Evolutionary conservation across 768 basidiomycete genomes (phyloP).

Genomic region (Tricholoma matsutake): DNA sequence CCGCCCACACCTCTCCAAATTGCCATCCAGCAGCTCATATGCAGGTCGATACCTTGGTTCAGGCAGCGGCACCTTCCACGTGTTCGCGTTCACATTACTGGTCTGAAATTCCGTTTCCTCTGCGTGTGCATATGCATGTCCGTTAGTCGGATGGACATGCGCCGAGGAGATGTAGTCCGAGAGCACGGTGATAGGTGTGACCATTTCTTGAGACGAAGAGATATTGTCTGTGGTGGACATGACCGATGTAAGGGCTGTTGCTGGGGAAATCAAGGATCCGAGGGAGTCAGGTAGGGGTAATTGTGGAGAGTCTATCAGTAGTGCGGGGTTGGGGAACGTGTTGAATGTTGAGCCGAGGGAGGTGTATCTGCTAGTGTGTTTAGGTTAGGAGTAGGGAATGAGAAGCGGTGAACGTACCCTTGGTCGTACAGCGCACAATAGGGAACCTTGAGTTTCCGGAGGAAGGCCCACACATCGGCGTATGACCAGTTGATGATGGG

Average conservation of each 20-base stretch:
- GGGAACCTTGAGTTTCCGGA: slow-evolving; percentile 68
- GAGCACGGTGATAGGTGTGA: slow-evolving; percentile 28
- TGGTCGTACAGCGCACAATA: slow-evolving; percentile 90
- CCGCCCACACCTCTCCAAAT: slow-evolving; percentile 70
- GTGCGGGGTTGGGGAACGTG: slow-evolving; percentile 89
- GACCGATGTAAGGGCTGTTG: slow-evolving; percentile 19
- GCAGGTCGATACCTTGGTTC: slow-evolving; percentile 64
- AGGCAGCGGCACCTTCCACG: slow-evolving; percentile 4
- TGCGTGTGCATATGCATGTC: not conserved
- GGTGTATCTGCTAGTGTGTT: slow-evolving; percentile 69
- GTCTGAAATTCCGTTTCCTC: not conserved
- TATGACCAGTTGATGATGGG: slow-evolving; percentile 98
- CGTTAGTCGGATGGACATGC: slow-evolving; percentile 21
- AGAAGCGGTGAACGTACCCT: slow-evolving; percentile 54
- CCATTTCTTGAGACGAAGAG: slow-evolving; percentile 9
- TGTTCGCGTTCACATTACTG: slow-evolving; percentile 8
- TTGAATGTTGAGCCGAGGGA: slow-evolving; percentile 95
- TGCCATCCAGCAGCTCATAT: slow-evolving; percentile 73
- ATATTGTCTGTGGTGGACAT: slow-evolving; percentile 21
- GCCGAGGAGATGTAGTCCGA: slow-evolving; percentile 27
- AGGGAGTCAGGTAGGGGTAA: slow-evolving; percentile 12
- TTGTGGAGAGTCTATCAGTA: slow-evolving; percentile 38
- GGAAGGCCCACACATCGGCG: slow-evolving; percentile 83
- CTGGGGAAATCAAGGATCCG: slow-evolving; percentile 23
- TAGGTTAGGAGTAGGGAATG: not conserved